Conservation (phyloP, 352 stramenopile species). For the Phytophthora nicotianae region DNA sequence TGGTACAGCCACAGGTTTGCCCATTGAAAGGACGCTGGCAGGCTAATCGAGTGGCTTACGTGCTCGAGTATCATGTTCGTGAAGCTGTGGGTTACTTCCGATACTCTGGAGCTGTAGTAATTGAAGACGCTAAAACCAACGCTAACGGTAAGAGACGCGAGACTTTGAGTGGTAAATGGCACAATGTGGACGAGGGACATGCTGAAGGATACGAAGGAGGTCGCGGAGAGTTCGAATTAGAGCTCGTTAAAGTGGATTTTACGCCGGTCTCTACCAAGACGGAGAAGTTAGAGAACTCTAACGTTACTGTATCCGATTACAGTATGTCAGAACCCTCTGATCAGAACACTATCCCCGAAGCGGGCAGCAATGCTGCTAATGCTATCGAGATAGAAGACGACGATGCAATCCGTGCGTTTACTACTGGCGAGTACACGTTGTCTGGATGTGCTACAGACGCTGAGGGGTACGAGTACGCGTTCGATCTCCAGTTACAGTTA, state of each 20-base stretch:
- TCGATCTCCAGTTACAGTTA: constrained; percentile 56
- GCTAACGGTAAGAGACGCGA: constrained; percentile 24
- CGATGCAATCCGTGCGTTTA: constrained; percentile 47
- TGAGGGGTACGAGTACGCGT: constrained; percentile 79
- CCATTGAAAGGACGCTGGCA: constrained; percentile 57
- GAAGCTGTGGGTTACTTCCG: constrained; percentile 66
- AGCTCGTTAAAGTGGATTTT: constrained; percentile 46
- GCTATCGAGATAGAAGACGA: constrained; percentile 30
- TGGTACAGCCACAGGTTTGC: constrained; percentile 67
- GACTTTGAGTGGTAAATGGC: constrained; percentile 56
- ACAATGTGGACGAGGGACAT: constrained; percentile 64
- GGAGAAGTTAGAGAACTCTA: constrained; percentile 19
- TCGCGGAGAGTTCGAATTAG: constrained; percentile 60
- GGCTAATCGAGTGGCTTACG: constrained; percentile 56
- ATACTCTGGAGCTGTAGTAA: constrained; percentile 58
- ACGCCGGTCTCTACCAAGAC: constrained; percentile 18
- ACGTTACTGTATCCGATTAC: background rate
- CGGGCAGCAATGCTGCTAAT: constrained; percentile 1
- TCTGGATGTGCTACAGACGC: constrained; percentile 66
- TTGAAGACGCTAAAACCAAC: constrained; percentile 15
- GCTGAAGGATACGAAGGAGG: constrained; percentile 55
- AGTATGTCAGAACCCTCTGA: constrained; percentile 1
- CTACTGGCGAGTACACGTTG: constrained; percentile 56
- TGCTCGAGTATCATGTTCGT: constrained; percentile 68
- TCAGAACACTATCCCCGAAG: background rate